Conservation (phyloP, 768 basidiomycete species). For the Crucibulum laeve region DNA sequence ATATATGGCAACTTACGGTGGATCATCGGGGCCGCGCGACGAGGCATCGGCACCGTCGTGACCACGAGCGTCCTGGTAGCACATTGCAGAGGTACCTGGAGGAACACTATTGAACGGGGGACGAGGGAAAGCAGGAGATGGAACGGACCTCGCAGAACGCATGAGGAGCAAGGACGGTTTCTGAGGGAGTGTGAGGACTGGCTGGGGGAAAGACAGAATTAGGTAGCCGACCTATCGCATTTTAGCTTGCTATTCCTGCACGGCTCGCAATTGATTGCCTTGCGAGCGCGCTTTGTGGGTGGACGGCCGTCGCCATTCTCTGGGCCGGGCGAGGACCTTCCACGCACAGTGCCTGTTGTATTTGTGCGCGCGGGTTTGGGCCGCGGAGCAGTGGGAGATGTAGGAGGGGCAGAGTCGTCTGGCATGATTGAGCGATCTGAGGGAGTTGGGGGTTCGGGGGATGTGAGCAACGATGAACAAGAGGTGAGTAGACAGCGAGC, state of each 20-base stretch:
- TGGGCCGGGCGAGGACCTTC: constrained; percentile 47
- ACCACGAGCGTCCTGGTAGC: constrained; percentile 72
- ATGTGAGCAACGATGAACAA: constrained; percentile 7
- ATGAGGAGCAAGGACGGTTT: constrained; percentile 85
- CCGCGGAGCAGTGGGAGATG: constrained; percentile 34
- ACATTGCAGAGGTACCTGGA: constrained; percentile 72
- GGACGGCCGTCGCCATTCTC: constrained; percentile 49
- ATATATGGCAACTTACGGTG: constrained; percentile 39
- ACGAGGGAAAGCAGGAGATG: constrained; percentile 7
- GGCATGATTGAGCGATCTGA: constrained; percentile 28
- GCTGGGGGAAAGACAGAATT: constrained; percentile 4
- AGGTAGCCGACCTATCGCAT: constrained; percentile 66
- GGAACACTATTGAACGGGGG: constrained; percentile 15
- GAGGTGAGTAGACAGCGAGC: constrained; percentile 9
- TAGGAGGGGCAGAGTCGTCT: constrained; percentile 30
- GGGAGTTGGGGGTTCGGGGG: too few species aligned
- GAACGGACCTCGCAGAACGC: constrained; percentile 70
- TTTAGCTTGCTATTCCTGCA: constrained; percentile 86
- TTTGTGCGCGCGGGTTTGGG: constrained; percentile 35
- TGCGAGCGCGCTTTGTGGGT: constrained; percentile 78
- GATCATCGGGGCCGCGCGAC: constrained; percentile 59
- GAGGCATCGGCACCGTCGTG: constrained; percentile 50
- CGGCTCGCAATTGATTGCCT: constrained; percentile 87
- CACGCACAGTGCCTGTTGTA: constrained; percentile 41
- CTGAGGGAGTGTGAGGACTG: constrained; percentile 30